Base-by-base conservation (phyloP, 352 stramenopile species). In the Pythium insidiosum region DNA sequence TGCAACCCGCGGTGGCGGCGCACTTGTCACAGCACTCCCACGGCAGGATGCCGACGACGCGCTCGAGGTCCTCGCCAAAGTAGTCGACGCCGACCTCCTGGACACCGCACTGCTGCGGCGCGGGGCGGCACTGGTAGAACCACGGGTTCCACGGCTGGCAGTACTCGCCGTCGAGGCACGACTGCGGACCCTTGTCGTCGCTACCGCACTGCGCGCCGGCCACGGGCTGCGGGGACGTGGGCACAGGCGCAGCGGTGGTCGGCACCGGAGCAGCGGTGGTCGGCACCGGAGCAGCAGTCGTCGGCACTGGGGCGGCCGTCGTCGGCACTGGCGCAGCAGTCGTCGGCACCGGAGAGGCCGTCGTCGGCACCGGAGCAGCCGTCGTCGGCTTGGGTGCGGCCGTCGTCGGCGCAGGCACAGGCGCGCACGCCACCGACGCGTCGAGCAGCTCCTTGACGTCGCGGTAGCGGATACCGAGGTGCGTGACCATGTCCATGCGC, bases 81-180 rank as follows among this genome's bases (percentile, higher is more conserved):
- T n/a, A n/a, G n/a, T n/a, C n/a, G n/a, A n/a, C n/a, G n/a, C n/a
- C n/a, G n/a, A n/a, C n/a, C n/a, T n/a, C n/a, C n/a, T n/a, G n/a
- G n/a, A n/a, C n/a, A n/a, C n/a, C 18, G 33, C 51, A 60, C 30
- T 55, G 19, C 19, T 31, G 18, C 4, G 63, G 62, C 16, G 53
- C 31, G 10, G 22, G 21, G 15, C 60, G 56, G 49, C 63, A 74
- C 43, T 74, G 63, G 49, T 70, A 67, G 44, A 58, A 58, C 20
- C 40, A 36, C 1, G 53, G 21, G 51, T 68, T 56, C 58, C 63
- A 73, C 5, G 63, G 58, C 47, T 73, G 63, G 43, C 63, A 73
- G 56, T 69, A 73, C 28, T 41, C 19, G 16, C 42, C 42, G 2
- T 16, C 29, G 2, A 31, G 42, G 9, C 42, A 49, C 19, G 19